Evolutionary conservation across 2,329 filamentous ascomycete genomes (phyloP).

Genomic region (Chaetomiaceae sp.): DNA sequence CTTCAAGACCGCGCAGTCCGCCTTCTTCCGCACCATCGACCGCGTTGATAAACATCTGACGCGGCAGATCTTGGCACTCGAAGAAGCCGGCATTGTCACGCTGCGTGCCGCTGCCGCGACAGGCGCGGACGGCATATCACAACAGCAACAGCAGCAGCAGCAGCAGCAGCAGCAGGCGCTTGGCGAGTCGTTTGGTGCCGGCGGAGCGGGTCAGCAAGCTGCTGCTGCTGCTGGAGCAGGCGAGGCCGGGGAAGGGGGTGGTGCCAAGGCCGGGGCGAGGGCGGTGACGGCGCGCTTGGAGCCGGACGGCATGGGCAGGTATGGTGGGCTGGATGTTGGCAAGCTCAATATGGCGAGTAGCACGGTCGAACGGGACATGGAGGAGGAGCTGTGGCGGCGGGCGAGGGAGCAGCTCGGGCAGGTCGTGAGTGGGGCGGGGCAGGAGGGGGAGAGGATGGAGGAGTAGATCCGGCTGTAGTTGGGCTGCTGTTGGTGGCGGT

Average conservation of each 20-base stretch:
- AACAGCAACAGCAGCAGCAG: not conserved
- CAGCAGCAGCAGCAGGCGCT: constrained; percentile 7
- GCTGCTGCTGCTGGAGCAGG: not conserved
- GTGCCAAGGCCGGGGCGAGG: not conserved
- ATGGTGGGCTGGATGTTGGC: constrained; percentile 69
- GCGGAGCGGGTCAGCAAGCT: not conserved
- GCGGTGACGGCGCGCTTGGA: constrained; percentile 36
- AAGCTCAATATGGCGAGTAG: constrained; percentile 84
- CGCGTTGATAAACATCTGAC: constrained; percentile 68
- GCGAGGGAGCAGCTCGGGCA: constrained; percentile 49
- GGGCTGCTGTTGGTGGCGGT: too few species aligned
- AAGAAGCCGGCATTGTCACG: constrained; percentile 71
- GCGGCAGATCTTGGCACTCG: constrained; percentile 69
- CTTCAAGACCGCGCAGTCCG: constrained; percentile 54
- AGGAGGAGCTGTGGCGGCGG: constrained; percentile 69
- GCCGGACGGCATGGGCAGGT: constrained; percentile 49
- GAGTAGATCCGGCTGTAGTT: too few species aligned
- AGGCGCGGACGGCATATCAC: too few species aligned
- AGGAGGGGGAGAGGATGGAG: constrained; percentile 17
- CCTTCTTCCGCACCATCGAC: constrained; percentile 68
- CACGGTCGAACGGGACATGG: constrained; percentile 75
- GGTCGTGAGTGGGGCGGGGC: constrained; percentile 18
- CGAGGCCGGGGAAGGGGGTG: not conserved
- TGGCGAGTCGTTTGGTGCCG: not conserved
- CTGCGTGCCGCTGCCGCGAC: constrained; percentile 24